These are phyloP conservation scores for Marchantia polymorpha DNA, from an alignment of 225 moss, liverwort and hornwort species.

Conservation along the genomic window DNA sequence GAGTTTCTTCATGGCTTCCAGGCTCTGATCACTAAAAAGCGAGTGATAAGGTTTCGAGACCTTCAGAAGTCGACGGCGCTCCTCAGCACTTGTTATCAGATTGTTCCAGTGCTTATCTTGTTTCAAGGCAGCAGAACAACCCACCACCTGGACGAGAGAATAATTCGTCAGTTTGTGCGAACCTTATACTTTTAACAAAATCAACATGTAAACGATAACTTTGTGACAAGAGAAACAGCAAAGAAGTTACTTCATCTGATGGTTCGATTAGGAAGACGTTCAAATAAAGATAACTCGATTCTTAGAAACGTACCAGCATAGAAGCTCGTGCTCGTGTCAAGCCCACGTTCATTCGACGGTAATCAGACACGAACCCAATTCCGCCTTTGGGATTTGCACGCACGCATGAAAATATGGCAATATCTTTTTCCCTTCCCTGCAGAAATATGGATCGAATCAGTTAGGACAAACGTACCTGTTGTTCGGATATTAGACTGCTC, in stretches of 20 bases:
- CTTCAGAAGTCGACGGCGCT: slow-evolving; percentile 71
- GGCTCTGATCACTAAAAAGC: slow-evolving; percentile 71
- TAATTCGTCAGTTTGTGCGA: not conserved
- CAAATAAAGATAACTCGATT: not conserved
- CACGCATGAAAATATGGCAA: slow-evolving; percentile 96
- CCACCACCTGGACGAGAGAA: slow-evolving; percentile 65
- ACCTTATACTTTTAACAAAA: not conserved
- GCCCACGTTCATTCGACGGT: slow-evolving; percentile 94
- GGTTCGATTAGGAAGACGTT: not conserved
- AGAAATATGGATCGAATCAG: not conserved
- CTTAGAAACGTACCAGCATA: slow-evolving; percentile 69
- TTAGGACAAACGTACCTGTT: not conserved
- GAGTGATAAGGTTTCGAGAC: slow-evolving; percentile 79
- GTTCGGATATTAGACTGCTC: not conserved
- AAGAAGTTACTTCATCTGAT: too few relatives aligned
- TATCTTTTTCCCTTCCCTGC: slow-evolving; percentile 98
- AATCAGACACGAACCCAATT: slow-evolving; percentile 96
- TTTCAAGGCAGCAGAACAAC: slow-evolving; percentile 73
- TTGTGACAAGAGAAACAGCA: too few relatives aligned
- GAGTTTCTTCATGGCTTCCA: slow-evolving; percentile 65
- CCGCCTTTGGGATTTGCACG: slow-evolving; percentile 72
- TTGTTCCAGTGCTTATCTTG: slow-evolving; percentile 97
- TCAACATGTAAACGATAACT: too few relatives aligned
- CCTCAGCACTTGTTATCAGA: slow-evolving; percentile 61
- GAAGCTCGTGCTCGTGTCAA: slow-evolving; percentile 92